Evolutionary conservation across 2,329 filamentous ascomycete species (phyloP), one percentile per base, ranked within the genome.

Genomic region (Hymenotorrendiella dingleyae): DNA sequence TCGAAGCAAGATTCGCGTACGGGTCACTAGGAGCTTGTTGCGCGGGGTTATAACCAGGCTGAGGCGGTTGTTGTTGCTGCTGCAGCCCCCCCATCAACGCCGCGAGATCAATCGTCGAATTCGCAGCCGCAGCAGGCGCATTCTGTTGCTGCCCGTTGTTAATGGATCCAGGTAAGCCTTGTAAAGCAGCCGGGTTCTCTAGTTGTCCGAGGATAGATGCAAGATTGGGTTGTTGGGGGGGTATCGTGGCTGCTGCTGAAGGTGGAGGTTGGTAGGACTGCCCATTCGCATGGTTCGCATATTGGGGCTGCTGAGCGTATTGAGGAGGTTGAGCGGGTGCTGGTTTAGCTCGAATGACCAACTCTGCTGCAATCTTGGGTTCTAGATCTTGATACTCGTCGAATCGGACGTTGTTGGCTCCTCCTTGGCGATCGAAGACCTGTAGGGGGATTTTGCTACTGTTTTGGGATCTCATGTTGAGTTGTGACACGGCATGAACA

Each of bases 381-480:
- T 94, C 84, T 2, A 96, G 73, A 54, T 90, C 82, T 44, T 84
- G 78, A 61, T 97, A 97, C 61, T 94, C 84, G 55, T 94, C 86
- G 60, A 87, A 96, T 32, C 81, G 79, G 46, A 94, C 81, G 51
- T 86, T 89, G 54, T 78, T 78, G 14, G 72, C 70, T n/a, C 86
- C 86, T 8, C 72, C 74, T 29, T 79, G 83, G 20, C 89, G 82
- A 64, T 94, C 85, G 58, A 96, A 96, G 5, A 94, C 78, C 55
- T 91, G 86, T 3, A 96, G 68, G 0, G 85, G 78, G 38, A 97
- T 84, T 59, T 83, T 89, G 50, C 81, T 80, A 2, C 74, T 74
- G 24, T 73, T 70, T 57, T 94, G 84, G 17, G 86, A 78, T 34
- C 73, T 70, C 38, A 79, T 71, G 47, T 85, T 81, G 11, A 97